These are phyloP conservation scores for Kalaharituber pfeilii DNA, from an alignment of 2,329 filamentous ascomycete species.

Conservation along the genomic window DNA sequence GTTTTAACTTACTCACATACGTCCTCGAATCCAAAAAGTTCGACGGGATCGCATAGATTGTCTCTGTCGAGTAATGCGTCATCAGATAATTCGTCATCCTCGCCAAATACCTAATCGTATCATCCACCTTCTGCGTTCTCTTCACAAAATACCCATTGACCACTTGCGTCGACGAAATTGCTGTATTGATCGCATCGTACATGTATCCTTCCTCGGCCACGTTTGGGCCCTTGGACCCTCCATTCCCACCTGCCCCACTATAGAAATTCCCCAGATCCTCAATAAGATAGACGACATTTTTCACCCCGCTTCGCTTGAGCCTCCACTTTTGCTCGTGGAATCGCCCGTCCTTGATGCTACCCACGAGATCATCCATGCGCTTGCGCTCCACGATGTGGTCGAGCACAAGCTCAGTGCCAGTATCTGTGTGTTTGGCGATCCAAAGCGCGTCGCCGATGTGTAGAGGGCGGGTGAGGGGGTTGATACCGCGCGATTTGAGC, in stretches of 20 bases:
- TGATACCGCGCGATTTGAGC: conserved; percentile 47
- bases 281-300: conserved; percentile 60
- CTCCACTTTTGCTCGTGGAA: conserved; percentile 78
- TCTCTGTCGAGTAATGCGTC: conserved; percentile 29
- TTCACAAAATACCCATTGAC: conserved; percentile 67
- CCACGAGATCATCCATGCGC: conserved; percentile 59
- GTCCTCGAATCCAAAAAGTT: conserved; percentile 44
- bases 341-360: conserved; percentile 63
- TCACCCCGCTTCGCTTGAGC: conserved; percentile 51
- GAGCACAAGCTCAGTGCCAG: conserved; percentile 49
- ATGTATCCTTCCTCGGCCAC: no score
- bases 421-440: conserved; percentile 50
- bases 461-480: conserved; percentile 48
- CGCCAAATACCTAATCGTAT: conserved; percentile 58
- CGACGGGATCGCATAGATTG: conserved; percentile 49
- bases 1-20: conserved; percentile 46
- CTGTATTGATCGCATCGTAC: conserved; percentile 49
- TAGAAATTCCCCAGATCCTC: conserved; percentile 37
- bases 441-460: conserved; percentile 62
- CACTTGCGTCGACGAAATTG: conserved; percentile 60
- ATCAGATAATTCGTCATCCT: conserved; percentile 53
- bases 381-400: conserved; percentile 73
- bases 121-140: conserved; percentile 55
- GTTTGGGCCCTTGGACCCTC: neutral
- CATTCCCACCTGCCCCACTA: neutral